Conservation (phyloP, 495 filamentous ascomycete species). For the Letharia lupina region DNA sequence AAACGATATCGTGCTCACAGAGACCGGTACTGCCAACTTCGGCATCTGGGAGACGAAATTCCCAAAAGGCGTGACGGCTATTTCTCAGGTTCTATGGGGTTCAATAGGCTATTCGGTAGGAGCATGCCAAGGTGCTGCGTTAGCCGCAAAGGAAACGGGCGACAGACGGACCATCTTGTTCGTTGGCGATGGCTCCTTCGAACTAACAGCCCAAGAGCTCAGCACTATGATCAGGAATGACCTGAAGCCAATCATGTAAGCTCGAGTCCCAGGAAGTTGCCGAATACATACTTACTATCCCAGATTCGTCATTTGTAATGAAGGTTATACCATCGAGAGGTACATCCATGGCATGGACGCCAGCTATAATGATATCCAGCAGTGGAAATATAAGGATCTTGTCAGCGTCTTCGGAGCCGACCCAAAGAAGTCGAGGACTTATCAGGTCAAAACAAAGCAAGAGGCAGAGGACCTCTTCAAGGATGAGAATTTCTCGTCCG, state of each 20-base stretch:
- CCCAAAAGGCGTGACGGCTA: slow-evolving; percentile 61
- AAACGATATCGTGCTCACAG: slow-evolving; percentile 74
- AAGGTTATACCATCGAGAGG: slow-evolving; percentile 51
- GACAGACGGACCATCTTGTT: slow-evolving; percentile 68
- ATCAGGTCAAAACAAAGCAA: slow-evolving; percentile 60
- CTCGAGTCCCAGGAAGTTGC: slow-evolving; percentile 17
- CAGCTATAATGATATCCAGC: slow-evolving; percentile 68
- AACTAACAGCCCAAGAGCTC: slow-evolving; percentile 78
- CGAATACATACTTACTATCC: slow-evolving; percentile 5
- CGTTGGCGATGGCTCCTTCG: slow-evolving; percentile 79
- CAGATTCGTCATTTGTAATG: slow-evolving; percentile 54
- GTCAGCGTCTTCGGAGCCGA: slow-evolving; percentile 59
- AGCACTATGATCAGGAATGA: slow-evolving; percentile 75
- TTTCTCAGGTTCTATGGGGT: slow-evolving; percentile 84
- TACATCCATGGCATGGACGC: slow-evolving; percentile 56
- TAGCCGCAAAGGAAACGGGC: slow-evolving; percentile 57
- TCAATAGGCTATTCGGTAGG: slow-evolving; percentile 79
- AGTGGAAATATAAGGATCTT: slow-evolving; percentile 64
- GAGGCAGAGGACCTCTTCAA: slow-evolving; percentile 61
- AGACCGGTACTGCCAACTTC: slow-evolving; percentile 86
- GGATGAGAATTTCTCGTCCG: slow-evolving; percentile 52
- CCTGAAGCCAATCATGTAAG: slow-evolving; percentile 71
- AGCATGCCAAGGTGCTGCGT: slow-evolving; percentile 65
- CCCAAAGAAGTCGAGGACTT: slow-evolving; percentile 50
- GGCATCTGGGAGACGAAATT: slow-evolving; percentile 85